Conservation (phyloP, 495 filamentous ascomycete species). For the Aspergillus olivimuriae region DNA sequence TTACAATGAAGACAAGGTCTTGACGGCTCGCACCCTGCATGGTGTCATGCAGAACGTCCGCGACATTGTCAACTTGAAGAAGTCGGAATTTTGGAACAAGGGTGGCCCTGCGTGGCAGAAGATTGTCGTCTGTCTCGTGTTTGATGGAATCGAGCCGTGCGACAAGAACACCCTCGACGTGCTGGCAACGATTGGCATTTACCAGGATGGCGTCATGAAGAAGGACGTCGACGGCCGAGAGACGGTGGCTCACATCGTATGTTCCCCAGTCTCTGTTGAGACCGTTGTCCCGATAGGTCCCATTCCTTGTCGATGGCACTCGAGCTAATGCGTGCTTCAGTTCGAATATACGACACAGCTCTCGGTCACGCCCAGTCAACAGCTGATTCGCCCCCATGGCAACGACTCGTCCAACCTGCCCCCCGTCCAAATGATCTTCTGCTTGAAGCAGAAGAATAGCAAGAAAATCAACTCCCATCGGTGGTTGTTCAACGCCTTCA, state of each 20-base stretch:
- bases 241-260: slow-evolving; percentile 83
- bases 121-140: slow-evolving; percentile 91
- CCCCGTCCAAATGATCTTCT: slow-evolving; percentile 98
- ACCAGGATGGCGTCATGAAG: slow-evolving; percentile 98
- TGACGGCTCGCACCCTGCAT: slow-evolving; percentile 87
- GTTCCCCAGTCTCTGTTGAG: slow-evolving; percentile 9
- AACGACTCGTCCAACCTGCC: slow-evolving; percentile 79
- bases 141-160: slow-evolving; percentile 95
- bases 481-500: slow-evolving; percentile 97
- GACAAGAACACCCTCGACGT: slow-evolving; percentile 95
- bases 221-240: slow-evolving; percentile 94
- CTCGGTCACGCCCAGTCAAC: slow-evolving; percentile 92
- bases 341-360: slow-evolving; percentile 99
- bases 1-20: slow-evolving; percentile 97
- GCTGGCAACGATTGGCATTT: slow-evolving; percentile 88
- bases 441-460: slow-evolving; percentile 95
- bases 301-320: too few species aligned
- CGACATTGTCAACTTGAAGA: slow-evolving; percentile 96
- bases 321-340: slow-evolving; percentile 32
- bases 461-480: slow-evolving; percentile 99
- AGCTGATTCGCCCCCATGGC: slow-evolving; percentile 85
- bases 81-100: slow-evolving; percentile 98
- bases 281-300: background rate
- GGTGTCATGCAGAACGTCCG: slow-evolving; percentile 98
- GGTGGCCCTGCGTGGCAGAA: slow-evolving; percentile 99